These are phyloP conservation scores for Septoria linicola DNA, from an alignment of 2,329 filamentous ascomycete genomes.

Conservation along the genomic window DNA sequence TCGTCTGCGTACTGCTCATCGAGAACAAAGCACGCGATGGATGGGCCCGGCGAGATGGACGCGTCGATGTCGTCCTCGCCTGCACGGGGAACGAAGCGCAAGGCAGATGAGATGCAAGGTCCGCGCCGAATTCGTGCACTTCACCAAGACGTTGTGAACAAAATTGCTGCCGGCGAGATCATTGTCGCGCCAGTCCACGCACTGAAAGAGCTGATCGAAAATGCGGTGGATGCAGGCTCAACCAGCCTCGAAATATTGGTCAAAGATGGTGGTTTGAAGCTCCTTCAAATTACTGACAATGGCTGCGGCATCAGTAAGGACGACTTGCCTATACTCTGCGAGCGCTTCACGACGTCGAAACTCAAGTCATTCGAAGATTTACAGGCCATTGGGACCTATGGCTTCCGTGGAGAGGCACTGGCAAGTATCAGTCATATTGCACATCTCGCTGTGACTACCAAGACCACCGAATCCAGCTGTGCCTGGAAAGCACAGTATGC, in stretches of 20 bases:
- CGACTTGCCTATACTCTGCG: conserved; percentile 86
- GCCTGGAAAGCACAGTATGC: conserved; percentile 90
- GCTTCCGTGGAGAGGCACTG: conserved; percentile 93
- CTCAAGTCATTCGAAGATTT: conserved; percentile 91
- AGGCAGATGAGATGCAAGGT: conserved; percentile 38
- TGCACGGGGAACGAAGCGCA: conserved; percentile 38
- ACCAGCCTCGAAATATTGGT: conserved; percentile 87
- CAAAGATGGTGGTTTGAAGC: conserved; percentile 91
- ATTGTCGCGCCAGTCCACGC: conserved; percentile 97
- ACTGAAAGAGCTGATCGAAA: conserved; percentile 94
- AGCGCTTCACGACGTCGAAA: conserved; percentile 96
- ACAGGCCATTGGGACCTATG: conserved; percentile 85
- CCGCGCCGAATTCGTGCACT: conserved; percentile 66
- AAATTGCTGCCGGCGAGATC: conserved; percentile 96
- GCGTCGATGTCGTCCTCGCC: conserved; percentile 25
- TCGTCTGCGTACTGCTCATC: too few relatives aligned
- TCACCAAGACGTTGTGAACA: conserved; percentile 92
- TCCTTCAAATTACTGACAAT: conserved; percentile 96
- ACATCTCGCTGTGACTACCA: conserved; percentile 91
- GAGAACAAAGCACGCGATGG: background rate
- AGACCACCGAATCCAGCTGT: conserved; percentile 80
- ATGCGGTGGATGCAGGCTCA: conserved; percentile 94
- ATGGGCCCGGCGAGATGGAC: conserved; percentile 5
- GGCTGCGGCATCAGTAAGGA: conserved; percentile 93
- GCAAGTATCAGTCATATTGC: conserved; percentile 99